Percentiles rank a stretch among this genome's conserved stretches.
Evolutionary conservation across 495 filamentous ascomycete species (phyloP).

Genomic region (Aspergillus funiculosus): DNA sequence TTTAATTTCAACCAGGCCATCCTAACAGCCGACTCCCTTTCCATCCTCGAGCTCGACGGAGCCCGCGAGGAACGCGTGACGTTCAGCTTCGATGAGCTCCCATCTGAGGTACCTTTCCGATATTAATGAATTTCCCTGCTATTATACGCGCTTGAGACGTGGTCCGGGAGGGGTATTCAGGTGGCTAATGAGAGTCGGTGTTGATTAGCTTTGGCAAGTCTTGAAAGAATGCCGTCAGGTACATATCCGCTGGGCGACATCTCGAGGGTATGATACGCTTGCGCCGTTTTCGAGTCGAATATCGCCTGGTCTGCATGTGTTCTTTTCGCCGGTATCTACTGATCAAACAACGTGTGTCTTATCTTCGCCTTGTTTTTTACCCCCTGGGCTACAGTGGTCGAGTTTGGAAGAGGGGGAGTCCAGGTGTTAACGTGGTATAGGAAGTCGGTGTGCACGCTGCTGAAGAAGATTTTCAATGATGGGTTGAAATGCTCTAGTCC

Average conservation of each 20-base stretch:
- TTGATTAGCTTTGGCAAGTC: constrained; percentile 49
- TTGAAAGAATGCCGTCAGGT: constrained; percentile 65
- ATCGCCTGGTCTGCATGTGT: constrained; percentile 77
- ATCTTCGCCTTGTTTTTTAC: too few species aligned
- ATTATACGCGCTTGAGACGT: too few species aligned
- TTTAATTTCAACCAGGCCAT: constrained; percentile 56
- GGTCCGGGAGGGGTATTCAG: too few species aligned
- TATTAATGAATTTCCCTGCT: too few species aligned
- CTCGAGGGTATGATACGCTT: constrained; percentile 47
- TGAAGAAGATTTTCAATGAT: constrained; percentile 56
- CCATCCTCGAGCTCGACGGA: constrained; percentile 49
- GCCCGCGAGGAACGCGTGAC: constrained; percentile 79
- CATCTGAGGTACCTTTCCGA: constrained; percentile 51
- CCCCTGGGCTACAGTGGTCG: too few species aligned
- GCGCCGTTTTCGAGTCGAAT: constrained; percentile 69
- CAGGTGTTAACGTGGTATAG: constrained; percentile 30
- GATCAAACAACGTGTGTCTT: too few species aligned
- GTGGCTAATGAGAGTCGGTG: not conserved
- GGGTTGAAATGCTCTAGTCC: constrained; percentile 47
- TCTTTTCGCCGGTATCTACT: constrained; percentile 54
- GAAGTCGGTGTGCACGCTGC: constrained; percentile 52
- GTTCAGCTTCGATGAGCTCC: constrained; percentile 65
- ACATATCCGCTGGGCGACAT: constrained; percentile 72
- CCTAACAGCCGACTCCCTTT: constrained; percentile 45
- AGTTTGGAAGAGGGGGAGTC: not conserved